Evolutionary conservation across 495 filamentous ascomycete species (phyloP), one percentile per base, ranked within the genome.

Genomic region (Aspergillus ostianus): DNA sequence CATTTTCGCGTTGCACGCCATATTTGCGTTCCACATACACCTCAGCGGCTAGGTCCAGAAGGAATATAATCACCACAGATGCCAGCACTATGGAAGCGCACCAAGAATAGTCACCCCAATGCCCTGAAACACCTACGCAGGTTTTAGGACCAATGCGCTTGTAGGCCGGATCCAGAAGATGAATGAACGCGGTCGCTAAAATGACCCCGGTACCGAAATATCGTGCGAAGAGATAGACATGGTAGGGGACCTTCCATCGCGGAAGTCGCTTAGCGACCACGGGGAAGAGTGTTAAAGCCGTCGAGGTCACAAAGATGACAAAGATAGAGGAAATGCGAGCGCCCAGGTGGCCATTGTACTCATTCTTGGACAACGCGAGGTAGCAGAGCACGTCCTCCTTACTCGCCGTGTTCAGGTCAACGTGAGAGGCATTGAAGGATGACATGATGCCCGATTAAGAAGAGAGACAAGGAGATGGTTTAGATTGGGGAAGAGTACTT

Each of bases 141-240:
- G 77, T 74, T 8, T 73, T 65, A 0, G 80, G 80, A 5, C 82
- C 82, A 49, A 84, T 84, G 52, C 73, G 69, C 9, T 62, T 63
- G 59, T 83, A 83, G 0, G 80, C 80, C 0, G 82, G 81, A 51
- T 82, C 81, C 2, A 84, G 75, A 0, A 83, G 73, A 51, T 73
- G 69, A 12, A 77, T 67, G 47, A 91, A 93, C 4, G 90, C 88
- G 4, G 87, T 91, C 7, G 84, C 84, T 7, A 90, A 74, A 60
- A 89, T 89, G 56, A 90, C 87, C 6, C 87, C 87, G 0, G 84
- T 84, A 18, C 88, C 87, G 58, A 90, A 87, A 63, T 88, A 89
- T 56, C 86, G 85, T 6, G 85, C 85, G 51, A 91, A 78, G 64
- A 92, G 88, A 70, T 90, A 92, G 9, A 82, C 82, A 48, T 75